Conservation (phyloP, 2,329 filamentous ascomycete species). For the Talaromyces funiculosus region DNA sequence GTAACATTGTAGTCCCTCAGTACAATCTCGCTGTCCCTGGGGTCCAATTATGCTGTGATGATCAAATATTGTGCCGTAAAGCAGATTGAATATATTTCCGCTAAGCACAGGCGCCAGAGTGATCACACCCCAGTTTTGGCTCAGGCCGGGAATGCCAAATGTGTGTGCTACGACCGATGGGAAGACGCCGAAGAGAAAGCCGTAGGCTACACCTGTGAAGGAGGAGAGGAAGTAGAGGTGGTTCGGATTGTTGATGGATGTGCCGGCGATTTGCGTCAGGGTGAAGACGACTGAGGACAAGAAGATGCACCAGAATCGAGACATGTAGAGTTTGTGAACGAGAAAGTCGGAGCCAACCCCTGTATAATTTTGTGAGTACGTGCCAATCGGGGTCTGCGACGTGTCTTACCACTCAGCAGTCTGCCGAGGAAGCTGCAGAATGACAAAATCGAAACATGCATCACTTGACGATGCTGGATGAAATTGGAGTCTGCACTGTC, state of each 20-base stretch:
- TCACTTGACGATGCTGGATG: slow-evolving; percentile 73
- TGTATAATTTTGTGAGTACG: slow-evolving; percentile 22
- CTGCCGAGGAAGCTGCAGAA: slow-evolving; percentile 79
- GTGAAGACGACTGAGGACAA: slow-evolving; percentile 72
- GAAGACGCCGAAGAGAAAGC: slow-evolving; percentile 88
- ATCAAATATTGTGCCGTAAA: slow-evolving; percentile 83
- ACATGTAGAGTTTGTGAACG: slow-evolving; percentile 72
- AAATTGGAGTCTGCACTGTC: slow-evolving; percentile 65
- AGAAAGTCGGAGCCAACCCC: slow-evolving; percentile 88
- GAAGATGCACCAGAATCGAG: slow-evolving; percentile 86
- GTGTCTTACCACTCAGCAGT: slow-evolving; percentile 61
- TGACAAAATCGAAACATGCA: slow-evolving; percentile 93
- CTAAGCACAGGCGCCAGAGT: slow-evolving; percentile 81
- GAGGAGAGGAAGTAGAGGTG: slow-evolving; percentile 71
- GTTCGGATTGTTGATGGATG: slow-evolving; percentile 70
- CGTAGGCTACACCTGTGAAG: slow-evolving; percentile 83
- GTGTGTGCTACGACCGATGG: slow-evolving; percentile 84
- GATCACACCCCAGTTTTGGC: slow-evolving; percentile 96
- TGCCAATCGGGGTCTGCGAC: slow-evolving; percentile 17
- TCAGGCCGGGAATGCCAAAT: slow-evolving; percentile 83
- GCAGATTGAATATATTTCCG: slow-evolving; percentile 86
- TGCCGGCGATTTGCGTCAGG: slow-evolving; percentile 69
- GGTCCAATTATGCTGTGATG: slow-evolving; percentile 64
- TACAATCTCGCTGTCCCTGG: slow-evolving; percentile 67
- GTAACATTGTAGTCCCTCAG: slow-evolving; percentile 76